Base-by-base conservation (phyloP, 176 grass and related monocot genomes). In the Poa annua region DNA sequence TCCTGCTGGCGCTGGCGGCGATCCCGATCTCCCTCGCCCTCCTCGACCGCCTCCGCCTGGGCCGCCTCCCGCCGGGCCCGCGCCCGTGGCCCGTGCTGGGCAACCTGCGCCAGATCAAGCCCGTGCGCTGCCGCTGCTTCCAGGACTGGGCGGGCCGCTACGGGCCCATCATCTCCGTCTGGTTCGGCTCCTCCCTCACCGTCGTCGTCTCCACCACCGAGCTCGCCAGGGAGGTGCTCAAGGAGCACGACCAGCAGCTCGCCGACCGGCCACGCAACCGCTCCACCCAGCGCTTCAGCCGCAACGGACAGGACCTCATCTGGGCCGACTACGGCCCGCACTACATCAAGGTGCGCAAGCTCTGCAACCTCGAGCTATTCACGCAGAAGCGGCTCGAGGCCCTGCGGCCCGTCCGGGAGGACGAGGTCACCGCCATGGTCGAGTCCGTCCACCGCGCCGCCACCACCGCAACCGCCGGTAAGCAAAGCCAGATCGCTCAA, bases 331-430 rank as follows among this genome's bases (percentile, higher is more conserved):
- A 92, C 85, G 92, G 92, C 33, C 87, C 87, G 69, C 92, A 94
- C 87, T 94, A 94, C 87, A 91, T 94, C 74, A 94, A 94, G 92
- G 92, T 94, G 54, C 87, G 92, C 76, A 94, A 92, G 92, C 75
- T 94, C 69, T 94, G 92, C 85, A 94, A 94, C 89, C 89, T 94
- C 73, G 92, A 94, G 92, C 92, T 94, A 82, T 94, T 94, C 89
- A 90, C 92, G 4, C 92, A 90, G 67, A 85, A 74, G 79, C 82
- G 92, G 2, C 92, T 94, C 50, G 92, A 94, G 92, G 85, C 85
- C 7, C 92, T 94, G 20, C 89, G 92, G 32, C 89, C 92, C 74
- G 55, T 94, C 82, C 74, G 92, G 11, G 92, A 94, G 70, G 92
- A 94, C 87, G 92, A 94, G 89, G 82, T 94, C 89, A 92, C 87